phyloP scores from a whole-genome alignment of 805 yeast genomes.

The Suhomyces prunicola region DNA sequence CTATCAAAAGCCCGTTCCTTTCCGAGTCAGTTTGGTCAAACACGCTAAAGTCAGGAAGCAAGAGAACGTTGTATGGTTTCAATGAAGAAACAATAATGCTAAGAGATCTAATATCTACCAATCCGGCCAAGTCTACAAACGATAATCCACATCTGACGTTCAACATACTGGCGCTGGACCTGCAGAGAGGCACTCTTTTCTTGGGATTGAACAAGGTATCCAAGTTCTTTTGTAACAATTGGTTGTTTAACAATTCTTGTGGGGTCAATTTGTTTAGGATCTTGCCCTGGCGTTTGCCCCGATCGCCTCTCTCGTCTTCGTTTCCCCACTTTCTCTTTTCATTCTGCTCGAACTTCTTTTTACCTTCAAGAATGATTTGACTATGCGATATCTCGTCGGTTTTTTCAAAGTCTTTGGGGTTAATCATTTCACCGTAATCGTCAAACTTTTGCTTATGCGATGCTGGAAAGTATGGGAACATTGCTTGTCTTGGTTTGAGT shows the following conservation, averaged over 20 bases:
- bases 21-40: constrained; percentile 13
- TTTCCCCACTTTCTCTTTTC: constrained; percentile 29
- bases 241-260: constrained; percentile 41
- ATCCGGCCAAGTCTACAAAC: constrained; percentile 77
- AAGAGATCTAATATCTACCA: constrained; percentile 80
- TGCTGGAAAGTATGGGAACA: constrained; percentile 69
- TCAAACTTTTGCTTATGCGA: constrained; percentile 59
- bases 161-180: constrained; percentile 5
- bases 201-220: constrained; percentile 55
- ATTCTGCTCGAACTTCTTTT: constrained; percentile 32
- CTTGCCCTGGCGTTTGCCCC: constrained; percentile 14
- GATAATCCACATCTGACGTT: constrained; percentile 67
- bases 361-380: constrained; percentile 36
- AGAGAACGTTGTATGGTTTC: constrained; percentile 70
- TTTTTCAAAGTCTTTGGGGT: constrained; percentile 58
- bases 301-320: constrained; percentile 10
- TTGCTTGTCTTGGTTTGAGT: constrained; percentile 50
- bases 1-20: constrained; percentile 26
- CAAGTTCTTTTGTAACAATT: constrained; percentile 36
- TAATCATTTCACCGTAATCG: constrained; percentile 83
- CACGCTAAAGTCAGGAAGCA: constrained; percentile 46
- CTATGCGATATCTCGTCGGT: constrained; percentile 47
- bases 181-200: constrained; percentile 30
- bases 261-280: constrained; percentile 36
- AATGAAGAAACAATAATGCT: constrained; percentile 72